Evolutionary conservation across 148 eudicot genomes (phyloP), one percentile per base, ranked within the genome.

Genomic region (Nepenthes gracilis): DNA sequence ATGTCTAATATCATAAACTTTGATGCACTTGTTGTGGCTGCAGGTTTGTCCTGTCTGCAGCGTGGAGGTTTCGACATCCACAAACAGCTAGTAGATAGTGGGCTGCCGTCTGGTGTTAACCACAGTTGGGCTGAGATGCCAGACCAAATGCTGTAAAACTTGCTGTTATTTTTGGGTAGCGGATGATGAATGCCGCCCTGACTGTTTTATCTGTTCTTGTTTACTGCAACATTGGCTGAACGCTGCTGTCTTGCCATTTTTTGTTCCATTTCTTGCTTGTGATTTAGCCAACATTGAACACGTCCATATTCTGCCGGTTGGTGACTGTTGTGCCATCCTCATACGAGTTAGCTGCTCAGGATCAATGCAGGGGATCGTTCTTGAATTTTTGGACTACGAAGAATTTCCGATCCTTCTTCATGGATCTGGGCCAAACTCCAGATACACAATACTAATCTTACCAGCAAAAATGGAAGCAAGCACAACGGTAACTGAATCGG

Each of bases 31-130:
- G 32, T 33, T 55, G 58, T 11, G 12, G 33, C 1, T 33, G 73
- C 77, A 88, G 96, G 83, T 86, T 38, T 88, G 96, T 67, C 96
- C 96, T 7, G 81, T 88, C 57, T 88, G 96, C 77, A 85, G 76
- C 65, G 64, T 86, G 7, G 96, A 88, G 72, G 96, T 85, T 23
- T 85, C 96, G 2, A 72, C 91, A 36, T 78, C 91, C 12, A 70
- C 74, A 47, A 77, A 67, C 57, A 78, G 77, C 74, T 75, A 72
- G 64, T 62, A 60, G 68, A 59, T 23, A 5, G 8, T 9, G 37
- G 12, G 23, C 12, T 2, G 36, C 58, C 36, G 32, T 32, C 58
- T 32, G 58, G 12, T 55, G 58, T 35, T 33, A 35, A 55, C 35
- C n/a, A 10, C 36, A 54, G 32, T 60, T n/a, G 12, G 4, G 23